A percentile compares a stretch with the other conserved stretches of the same genome.
Evolutionary conservation across 1,139 yeast genomes (phyloP).

Genomic region (Saccharomycopsis crataegensis): DNA sequence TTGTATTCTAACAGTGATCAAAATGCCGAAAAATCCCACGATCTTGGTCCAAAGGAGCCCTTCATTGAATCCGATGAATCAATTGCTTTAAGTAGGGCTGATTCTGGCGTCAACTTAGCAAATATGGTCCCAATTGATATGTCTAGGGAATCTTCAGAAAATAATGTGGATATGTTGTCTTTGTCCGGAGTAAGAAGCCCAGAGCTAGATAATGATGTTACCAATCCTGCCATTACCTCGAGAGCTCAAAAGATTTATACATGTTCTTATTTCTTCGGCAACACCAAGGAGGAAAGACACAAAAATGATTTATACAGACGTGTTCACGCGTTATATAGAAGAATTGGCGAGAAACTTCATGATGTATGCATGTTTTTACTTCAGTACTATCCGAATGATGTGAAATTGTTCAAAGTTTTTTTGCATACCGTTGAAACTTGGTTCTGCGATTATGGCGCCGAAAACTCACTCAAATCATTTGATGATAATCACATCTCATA

Average conservation of each 20-base stretch:
- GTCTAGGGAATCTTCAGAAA: background rate
- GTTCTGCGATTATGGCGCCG: conserved; percentile 80
- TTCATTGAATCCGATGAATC: background rate
- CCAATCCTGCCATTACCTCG: conserved; percentile 35
- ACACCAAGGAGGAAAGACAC: conserved; percentile 37
- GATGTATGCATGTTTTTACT: conserved; percentile 44
- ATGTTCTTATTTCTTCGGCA: conserved; percentile 43
- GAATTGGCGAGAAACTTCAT: conserved; percentile 65
- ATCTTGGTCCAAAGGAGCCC: background rate
- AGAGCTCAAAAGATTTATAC: conserved; percentile 56
- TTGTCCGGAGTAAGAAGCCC: conserved; percentile 22
- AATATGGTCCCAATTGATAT: background rate
- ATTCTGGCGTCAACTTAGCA: conserved; percentile 1
- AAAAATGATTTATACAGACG: conserved; percentile 46
- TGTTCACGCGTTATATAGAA: conserved; percentile 54
- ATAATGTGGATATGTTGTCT: conserved; percentile 25
- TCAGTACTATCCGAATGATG: conserved; percentile 53
- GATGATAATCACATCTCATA: conserved; percentile 39
- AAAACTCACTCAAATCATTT: conserved; percentile 54
- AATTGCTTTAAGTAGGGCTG: conserved; percentile 1
- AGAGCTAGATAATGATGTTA: background rate
- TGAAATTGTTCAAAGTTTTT: conserved; percentile 59
- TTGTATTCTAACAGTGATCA: conserved; percentile 23
- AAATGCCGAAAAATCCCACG: conserved; percentile 21
- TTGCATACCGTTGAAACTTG: conserved; percentile 67